phyloP scores from a whole-genome alignment of 2,329 filamentous ascomycete species.

The Epichloe sp. region DNA sequence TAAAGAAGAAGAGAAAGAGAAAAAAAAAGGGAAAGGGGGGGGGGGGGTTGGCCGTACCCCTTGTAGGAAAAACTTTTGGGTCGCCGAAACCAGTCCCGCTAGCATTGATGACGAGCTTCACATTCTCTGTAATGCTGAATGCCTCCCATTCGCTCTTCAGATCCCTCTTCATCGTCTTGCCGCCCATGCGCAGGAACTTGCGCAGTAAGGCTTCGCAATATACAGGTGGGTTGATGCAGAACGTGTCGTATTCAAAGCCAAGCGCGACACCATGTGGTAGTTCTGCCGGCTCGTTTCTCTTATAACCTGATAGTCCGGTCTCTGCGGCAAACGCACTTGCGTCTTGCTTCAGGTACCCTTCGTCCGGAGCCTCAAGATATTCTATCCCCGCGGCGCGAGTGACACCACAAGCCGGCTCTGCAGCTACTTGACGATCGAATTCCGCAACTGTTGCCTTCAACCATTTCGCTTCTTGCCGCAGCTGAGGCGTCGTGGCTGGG shows the following conservation, averaged over 20 bases:
- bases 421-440: constrained; percentile 11
- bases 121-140: constrained; percentile 11
- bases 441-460: constrained; percentile 15
- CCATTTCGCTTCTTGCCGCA: constrained; percentile 20
- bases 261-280: constrained; percentile 29
- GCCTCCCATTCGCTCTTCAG: constrained; percentile 21
- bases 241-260: constrained; percentile 39
- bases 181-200: constrained; percentile 18
- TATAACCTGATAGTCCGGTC: constrained; percentile 16
- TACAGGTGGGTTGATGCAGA: constrained; percentile 41
- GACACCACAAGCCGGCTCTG: constrained; percentile 27
- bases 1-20: too few species aligned
- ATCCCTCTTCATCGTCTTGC: constrained; percentile 14
- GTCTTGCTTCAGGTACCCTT: constrained; percentile 23
- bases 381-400: constrained; percentile 37
- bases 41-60: constrained; percentile 12
- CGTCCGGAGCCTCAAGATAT: constrained; percentile 33
- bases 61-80: constrained; percentile 18
- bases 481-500: constrained; percentile 21
- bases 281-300: constrained; percentile 19
- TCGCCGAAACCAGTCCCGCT: constrained; percentile 23
- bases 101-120: constrained; percentile 19
- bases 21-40: too few species aligned
- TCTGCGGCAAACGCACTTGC: constrained; percentile 14
- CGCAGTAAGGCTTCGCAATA: constrained; percentile 30